These are phyloP conservation scores for Boeremia lycopersici DNA, from an alignment of 2,329 filamentous ascomycete species.

Conservation along the genomic window DNA sequence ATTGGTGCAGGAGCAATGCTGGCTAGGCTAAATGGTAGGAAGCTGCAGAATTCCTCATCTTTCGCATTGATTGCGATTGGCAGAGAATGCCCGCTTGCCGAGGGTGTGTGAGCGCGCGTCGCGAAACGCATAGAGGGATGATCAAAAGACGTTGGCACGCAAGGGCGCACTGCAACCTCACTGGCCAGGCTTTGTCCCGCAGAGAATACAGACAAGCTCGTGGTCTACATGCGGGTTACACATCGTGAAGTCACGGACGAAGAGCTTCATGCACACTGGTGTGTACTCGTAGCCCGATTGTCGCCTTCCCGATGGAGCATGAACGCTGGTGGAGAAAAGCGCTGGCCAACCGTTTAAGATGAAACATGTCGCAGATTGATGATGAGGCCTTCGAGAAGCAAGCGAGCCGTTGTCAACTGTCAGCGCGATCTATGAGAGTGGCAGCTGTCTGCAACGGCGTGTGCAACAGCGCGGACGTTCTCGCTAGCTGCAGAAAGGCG, in stretches of 20 bases:
- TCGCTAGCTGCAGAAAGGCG: conserved; percentile 5
- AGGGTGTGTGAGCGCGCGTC: conserved; percentile 14
- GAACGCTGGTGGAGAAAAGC: conserved; percentile 9
- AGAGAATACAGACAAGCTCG: conserved; percentile 9
- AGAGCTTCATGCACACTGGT: conserved; percentile 10
- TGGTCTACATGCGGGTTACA: conserved; percentile 1
- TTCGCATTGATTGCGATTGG: conserved; percentile 24
- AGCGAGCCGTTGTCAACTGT: conserved; percentile 5
- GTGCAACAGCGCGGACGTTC: conserved; percentile 4
- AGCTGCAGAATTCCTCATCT: conserved; percentile 26
- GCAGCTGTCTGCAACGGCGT: conserved; percentile 8
- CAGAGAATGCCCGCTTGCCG: conserved; percentile 22
- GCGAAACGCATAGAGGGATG: conserved; percentile 25
- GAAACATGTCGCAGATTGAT: conserved; percentile 17
- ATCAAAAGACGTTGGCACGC: conserved; percentile 21
- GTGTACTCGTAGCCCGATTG: background rate
- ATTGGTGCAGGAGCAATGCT: conserved; percentile 17
- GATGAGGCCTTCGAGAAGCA: conserved; percentile 11
- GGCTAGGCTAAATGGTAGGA: conserved; percentile 16
- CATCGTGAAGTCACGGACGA: conserved; percentile 9
- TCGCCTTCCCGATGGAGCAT: conserved; percentile 16
- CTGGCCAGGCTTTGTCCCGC: conserved; percentile 2
- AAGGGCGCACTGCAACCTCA: conserved; percentile 22
- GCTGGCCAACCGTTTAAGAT: conserved; percentile 10
- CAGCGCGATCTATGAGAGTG: conserved; percentile 11